Base-by-base conservation (phyloP, 2,329 filamentous ascomycete genomes). In the Fusarium succisae region DNA sequence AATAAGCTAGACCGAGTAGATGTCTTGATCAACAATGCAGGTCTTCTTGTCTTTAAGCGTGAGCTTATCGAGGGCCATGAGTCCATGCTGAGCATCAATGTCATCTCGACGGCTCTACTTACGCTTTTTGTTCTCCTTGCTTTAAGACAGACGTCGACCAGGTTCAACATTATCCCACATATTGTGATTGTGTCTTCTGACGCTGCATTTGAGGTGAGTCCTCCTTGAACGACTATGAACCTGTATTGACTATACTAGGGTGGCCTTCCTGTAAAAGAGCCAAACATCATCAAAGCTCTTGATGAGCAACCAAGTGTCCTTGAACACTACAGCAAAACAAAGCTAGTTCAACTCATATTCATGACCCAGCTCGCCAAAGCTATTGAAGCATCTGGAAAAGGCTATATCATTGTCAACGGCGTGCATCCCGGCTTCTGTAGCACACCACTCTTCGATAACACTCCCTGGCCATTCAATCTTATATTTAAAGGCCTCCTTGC, bases 41-140 rank as follows among this genome's bases (percentile, higher is more conserved):
- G 77, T 20, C 38, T 78, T 20, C 58, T 75, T 14, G 66, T 59
- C 9, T 39, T 69, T 11, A 55, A 63, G 11, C 76, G 72, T 45
- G 63, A 73, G 20, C 57, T 78, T 45, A 69, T 77, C 26, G 84
- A 85, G 63, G 86, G 84, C 6, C 80, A 83, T 60, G 86, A 88
- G 76, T 74, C 74, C 20, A 83, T 79, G 35, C 75, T 87, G 55
- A 84, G 83, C 8, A 82, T 87, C 51, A 88, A 88, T 72, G 83
- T 87, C 24, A 78, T 88, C 41, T 82, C 81, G 7, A 87, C 84
- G 0, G 83, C 85, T 41, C 77, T 88, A 35, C 79, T 88, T 60
- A 82, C 83, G 1, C 47, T 88, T 17, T 69, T 84, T 56, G 70
- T 87, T 26, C 75, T 89, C 26, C 86, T 86, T 3, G 73, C 77